These are phyloP conservation scores for Flammula alnicola DNA, from an alignment of 1,284 basidiomycete species.

Conservation along the genomic window DNA sequence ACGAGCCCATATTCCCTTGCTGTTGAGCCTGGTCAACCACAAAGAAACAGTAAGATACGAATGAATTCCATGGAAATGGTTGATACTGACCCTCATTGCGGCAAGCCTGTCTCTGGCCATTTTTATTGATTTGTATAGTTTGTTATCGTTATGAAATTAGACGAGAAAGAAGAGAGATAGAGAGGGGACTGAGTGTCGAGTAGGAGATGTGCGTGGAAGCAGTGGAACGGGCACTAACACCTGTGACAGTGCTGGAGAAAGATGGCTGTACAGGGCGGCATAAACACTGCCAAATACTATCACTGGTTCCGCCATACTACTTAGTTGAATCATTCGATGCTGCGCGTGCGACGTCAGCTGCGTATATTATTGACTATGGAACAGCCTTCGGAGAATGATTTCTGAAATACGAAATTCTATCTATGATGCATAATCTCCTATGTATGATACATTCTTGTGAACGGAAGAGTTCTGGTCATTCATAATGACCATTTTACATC, in stretches of 20 bases:
- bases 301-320: too few relatives aligned
- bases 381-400: too few relatives aligned
- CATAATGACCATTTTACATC: too few relatives aligned
- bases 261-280: constrained; percentile 28
- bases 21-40: constrained; percentile 63
- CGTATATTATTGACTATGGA: too few relatives aligned
- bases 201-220: constrained; percentile 15
- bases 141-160: constrained; percentile 15
- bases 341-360: too few relatives aligned
- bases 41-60: constrained; percentile 15
- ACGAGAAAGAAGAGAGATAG: constrained; percentile 16
- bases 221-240: constrained; percentile 20
- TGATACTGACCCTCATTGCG: constrained; percentile 68
- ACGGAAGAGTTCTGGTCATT: too few relatives aligned
- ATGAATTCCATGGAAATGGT: constrained; percentile 12
- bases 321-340: too few relatives aligned
- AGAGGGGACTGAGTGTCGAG: constrained; percentile 9
- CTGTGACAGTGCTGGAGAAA: constrained; percentile 18
- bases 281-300: constrained; percentile 32
- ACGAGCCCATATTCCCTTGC: constrained; percentile 62
- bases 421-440: too few relatives aligned
- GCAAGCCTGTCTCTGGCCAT: constrained; percentile 87
- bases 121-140: constrained; percentile 16
- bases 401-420: too few relatives aligned
- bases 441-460: too few relatives aligned